A percentile compares a stretch with the other conserved stretches of the same genome.
phyloP scores from a whole-genome alignment of 2,329 filamentous ascomycete genomes.

The Claviceps pusilla region DNA sequence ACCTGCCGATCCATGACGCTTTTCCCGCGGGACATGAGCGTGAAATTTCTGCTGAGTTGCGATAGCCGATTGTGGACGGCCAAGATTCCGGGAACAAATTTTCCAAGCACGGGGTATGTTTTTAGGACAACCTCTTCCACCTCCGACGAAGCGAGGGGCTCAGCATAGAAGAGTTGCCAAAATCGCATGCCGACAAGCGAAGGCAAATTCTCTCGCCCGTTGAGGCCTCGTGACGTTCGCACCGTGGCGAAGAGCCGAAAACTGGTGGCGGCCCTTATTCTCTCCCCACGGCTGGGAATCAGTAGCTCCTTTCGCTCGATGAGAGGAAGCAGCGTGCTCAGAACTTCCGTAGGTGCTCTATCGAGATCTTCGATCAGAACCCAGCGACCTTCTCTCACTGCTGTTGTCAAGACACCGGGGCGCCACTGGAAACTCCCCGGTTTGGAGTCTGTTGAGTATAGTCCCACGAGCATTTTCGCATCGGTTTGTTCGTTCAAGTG shows the following conservation, averaged over 20 bases:
- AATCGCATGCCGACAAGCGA: constrained; percentile 70
- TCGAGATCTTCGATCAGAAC: constrained; percentile 95
- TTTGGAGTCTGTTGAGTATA: constrained; percentile 79
- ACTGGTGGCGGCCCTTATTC: constrained; percentile 62
- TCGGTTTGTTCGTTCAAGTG: constrained; percentile 98
- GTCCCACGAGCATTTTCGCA: constrained; percentile 85
- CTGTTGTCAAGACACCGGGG: constrained; percentile 82
- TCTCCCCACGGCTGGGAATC: constrained; percentile 79
- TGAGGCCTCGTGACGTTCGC: constrained; percentile 56
- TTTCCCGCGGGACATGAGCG: constrained; percentile 18
- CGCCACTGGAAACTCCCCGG: constrained; percentile 88
- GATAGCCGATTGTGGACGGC: constrained; percentile 42
- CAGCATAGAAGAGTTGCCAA: constrained; percentile 65
- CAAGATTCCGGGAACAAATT: constrained; percentile 44
- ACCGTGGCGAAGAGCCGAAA: constrained; percentile 91
- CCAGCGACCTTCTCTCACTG: constrained; percentile 88
- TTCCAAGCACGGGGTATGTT: constrained; percentile 54
- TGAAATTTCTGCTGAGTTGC: constrained; percentile 31
- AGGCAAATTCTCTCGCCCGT: constrained; percentile 51
- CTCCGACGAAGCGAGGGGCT: constrained; percentile 51
- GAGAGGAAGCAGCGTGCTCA: constrained; percentile 81
- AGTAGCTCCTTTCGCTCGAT: constrained; percentile 85
- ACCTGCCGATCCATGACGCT: constrained; percentile 38
- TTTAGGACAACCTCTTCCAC: constrained; percentile 57
- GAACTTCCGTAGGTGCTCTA: constrained; percentile 82